Percentiles rank a stretch among this genome's conserved stretches.
Conservation (phyloP, 2,329 filamentous ascomycete genomes). For the Alternaria sp. region DNA sequence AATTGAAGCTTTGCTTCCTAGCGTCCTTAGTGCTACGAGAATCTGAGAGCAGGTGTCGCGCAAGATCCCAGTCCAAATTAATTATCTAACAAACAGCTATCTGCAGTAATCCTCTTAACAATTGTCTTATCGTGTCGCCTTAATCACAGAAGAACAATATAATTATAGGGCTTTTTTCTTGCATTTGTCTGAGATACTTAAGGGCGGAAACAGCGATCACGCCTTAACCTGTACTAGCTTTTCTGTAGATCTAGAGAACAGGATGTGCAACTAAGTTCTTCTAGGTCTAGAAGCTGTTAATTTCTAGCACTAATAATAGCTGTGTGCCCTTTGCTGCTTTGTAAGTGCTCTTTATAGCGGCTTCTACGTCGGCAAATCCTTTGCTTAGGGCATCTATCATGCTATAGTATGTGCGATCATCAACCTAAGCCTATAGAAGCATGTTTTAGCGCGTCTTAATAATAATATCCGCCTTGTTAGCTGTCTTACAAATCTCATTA, state of each 20-base stretch:
- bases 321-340: conserved; percentile 21
- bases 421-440: conserved; percentile 27
- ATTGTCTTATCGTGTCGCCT: conserved; percentile 29
- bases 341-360: conserved; percentile 24
- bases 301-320: conserved; percentile 26
- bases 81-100: conserved; percentile 33
- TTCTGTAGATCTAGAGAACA: conserved; percentile 37
- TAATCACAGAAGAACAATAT: conserved; percentile 38
- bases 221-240: conserved; percentile 33
- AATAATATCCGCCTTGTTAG: conserved; percentile 31
- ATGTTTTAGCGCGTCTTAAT: conserved; percentile 34
- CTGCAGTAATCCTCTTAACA: conserved; percentile 27
- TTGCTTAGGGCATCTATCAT: conserved; percentile 30
- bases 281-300: conserved; percentile 27
- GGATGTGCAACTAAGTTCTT: conserved; percentile 12
- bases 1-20: conserved; percentile 30
- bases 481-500: conserved; percentile 34
- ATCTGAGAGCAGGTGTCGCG: conserved; percentile 32
- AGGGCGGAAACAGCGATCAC: conserved; percentile 34
- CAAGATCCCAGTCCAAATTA: conserved; percentile 29
- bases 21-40: conserved; percentile 27
- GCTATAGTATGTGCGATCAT: conserved; percentile 28
- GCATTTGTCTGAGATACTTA: conserved; percentile 18
- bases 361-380: conserved; percentile 32
- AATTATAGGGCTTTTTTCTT: conserved; percentile 18